phyloP scores from a whole-genome alignment of 192 early-diverging fungal species.

The Mortierella hygrophila region DNA sequence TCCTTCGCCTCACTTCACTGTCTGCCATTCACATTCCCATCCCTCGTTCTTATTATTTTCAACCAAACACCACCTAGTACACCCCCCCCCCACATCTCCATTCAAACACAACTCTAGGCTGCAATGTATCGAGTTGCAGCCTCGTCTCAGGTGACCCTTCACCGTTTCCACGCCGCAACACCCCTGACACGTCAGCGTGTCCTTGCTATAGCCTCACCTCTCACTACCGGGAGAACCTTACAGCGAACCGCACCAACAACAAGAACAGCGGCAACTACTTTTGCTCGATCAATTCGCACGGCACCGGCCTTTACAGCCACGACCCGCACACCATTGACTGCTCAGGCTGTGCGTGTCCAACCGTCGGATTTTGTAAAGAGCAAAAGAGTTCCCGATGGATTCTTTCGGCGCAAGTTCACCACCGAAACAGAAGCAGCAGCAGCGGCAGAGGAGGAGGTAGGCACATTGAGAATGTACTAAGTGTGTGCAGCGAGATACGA shows the following conservation, averaged over 20 bases:
- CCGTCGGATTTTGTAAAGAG: slow-evolving; percentile 10
- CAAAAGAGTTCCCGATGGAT: slow-evolving; percentile 1
- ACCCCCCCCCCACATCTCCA: background rate
- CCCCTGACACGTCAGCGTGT: slow-evolving; percentile 6
- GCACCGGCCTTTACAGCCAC: background rate
- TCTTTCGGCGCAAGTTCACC: slow-evolving; percentile 8
- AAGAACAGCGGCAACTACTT: background rate
- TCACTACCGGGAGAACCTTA: background rate
- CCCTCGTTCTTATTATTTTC: background rate
- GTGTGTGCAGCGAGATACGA: background rate
- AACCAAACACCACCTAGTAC: background rate
- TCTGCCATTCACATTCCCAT: background rate
- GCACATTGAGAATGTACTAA: background rate
- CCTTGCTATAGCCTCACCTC: background rate
- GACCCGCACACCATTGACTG: background rate
- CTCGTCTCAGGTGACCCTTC: slow-evolving; percentile 24
- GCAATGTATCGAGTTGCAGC: slow-evolving; percentile 55
- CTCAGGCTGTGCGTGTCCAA: background rate
- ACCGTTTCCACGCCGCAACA: slow-evolving; percentile 16
- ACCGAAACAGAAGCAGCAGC: slow-evolving; percentile 9
- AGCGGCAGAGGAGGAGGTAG: slow-evolving; percentile 33
- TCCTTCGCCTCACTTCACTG: background rate
- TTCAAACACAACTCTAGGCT: background rate
- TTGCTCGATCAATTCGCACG: background rate
- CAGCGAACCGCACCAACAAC: background rate